phyloP scores from a whole-genome alignment of 1,284 basidiomycete species.

The Hymenochaete sp. region DNA sequence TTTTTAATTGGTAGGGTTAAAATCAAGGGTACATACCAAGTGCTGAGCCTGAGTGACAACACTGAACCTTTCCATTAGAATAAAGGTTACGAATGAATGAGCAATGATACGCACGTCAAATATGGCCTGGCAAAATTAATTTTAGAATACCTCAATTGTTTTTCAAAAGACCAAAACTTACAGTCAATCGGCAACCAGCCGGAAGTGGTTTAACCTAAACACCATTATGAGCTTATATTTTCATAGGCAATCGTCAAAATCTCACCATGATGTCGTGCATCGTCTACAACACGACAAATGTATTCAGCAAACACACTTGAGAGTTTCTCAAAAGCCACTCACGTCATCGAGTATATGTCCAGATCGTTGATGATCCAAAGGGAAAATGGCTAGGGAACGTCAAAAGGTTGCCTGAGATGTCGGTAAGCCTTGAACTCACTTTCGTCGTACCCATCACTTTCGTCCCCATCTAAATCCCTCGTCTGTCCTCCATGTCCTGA shows the following conservation, averaged over 20 bases:
- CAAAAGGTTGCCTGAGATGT: too few species aligned
- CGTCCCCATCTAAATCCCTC: constrained; percentile 60
- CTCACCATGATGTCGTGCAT: constrained; percentile 53
- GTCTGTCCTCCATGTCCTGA: constrained; percentile 83
- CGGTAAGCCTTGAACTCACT: constrained; percentile 38
- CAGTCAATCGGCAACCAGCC: constrained; percentile 59
- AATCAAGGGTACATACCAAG: constrained; percentile 5
- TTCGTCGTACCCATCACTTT: constrained; percentile 62
- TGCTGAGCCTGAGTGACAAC: constrained; percentile 21
- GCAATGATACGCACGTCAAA: constrained; percentile 49
- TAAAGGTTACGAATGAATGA: background rate
- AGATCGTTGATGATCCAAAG: constrained; percentile 57
- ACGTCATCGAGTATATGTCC: constrained; percentile 77
- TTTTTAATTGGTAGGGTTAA: background rate
- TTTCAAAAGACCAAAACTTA: constrained; percentile 28
- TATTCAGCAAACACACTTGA: constrained; percentile 7
- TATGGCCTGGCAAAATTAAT: constrained; percentile 37
- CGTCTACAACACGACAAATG: constrained; percentile 35
- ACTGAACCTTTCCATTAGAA: constrained; percentile 17
- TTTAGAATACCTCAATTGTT: background rate
- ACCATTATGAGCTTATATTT: constrained; percentile 8
- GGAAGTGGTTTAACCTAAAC: constrained; percentile 50
- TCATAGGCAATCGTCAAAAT: constrained; percentile 7
- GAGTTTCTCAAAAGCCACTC: constrained; percentile 10
- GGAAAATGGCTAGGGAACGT: constrained; percentile 58